phyloP scores from a whole-genome alignment of 176 grass and related monocot species.

The Cenchrus americanus region DNA sequence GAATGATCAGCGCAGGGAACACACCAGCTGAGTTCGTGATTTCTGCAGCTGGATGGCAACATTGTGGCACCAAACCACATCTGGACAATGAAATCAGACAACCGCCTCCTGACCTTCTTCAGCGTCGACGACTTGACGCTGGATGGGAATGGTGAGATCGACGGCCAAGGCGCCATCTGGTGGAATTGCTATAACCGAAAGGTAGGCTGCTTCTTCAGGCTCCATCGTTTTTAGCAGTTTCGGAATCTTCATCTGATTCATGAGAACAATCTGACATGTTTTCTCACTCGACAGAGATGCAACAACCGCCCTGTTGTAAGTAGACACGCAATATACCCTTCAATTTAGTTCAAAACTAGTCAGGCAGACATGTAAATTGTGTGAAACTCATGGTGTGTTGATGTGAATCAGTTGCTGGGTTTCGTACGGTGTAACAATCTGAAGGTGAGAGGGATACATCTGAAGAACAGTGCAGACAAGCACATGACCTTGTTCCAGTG shows the following conservation, averaged over 20 bases:
- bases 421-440: conserved; percentile 56
- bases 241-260: neutral
- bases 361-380: neutral
- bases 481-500: conserved; percentile 61
- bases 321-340: conserved; percentile 11
- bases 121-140: conserved; percentile 41
- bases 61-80: conserved; percentile 53
- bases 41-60: conserved; percentile 55
- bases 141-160: conserved; percentile 57
- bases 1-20: too few species aligned
- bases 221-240: neutral
- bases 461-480: conserved; percentile 60
- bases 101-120: conserved; percentile 49
- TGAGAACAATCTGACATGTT: conserved; percentile 25
- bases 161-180: conserved; percentile 68
- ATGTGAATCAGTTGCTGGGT: conserved; percentile 42
- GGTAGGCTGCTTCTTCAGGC: conserved; percentile 41
- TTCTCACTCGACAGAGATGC: conserved; percentile 48
- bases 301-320: conserved; percentile 59
- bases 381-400: neutral
- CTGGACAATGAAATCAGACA: conserved; percentile 48
- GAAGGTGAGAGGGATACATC: conserved; percentile 39
- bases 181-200: conserved; percentile 55
- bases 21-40: neutral
- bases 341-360: neutral